These are phyloP conservation scores for Monascus ruber DNA, from an alignment of 2,329 filamentous ascomycete genomes.

Conservation along the genomic window DNA sequence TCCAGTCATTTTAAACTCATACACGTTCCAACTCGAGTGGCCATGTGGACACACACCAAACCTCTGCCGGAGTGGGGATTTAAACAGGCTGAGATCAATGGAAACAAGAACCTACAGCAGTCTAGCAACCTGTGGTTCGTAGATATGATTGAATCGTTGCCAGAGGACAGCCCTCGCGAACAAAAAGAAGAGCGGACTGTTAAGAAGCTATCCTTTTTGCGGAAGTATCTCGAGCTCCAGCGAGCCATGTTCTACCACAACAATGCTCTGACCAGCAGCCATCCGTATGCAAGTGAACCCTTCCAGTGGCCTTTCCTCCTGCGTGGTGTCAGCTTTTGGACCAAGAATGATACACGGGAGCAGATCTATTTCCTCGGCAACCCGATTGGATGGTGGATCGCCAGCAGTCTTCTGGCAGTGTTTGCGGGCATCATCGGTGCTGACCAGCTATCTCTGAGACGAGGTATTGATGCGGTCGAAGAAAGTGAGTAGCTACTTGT, in stretches of 20 bases:
- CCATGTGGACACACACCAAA: constrained; percentile 96
- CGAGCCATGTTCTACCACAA: constrained; percentile 99
- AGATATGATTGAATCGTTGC: constrained; percentile 76
- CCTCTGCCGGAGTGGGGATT: constrained; percentile 95
- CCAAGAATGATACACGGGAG: constrained; percentile 82
- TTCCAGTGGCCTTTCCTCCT: constrained; percentile 98
- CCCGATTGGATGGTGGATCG: constrained; percentile 93
- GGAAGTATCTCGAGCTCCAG: constrained; percentile 93
- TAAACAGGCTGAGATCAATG: constrained; percentile 98
- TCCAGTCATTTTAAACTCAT: constrained; percentile 92
- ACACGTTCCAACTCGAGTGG: constrained; percentile 87
- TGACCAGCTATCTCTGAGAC: constrained; percentile 84
- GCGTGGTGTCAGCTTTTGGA: constrained; percentile 98
- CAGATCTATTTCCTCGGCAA: constrained; percentile 99
- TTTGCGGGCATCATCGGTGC: constrained; percentile 85
- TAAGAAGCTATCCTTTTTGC: constrained; percentile 76
- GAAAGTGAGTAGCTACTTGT: constrained; percentile 57
- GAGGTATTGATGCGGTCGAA: constrained; percentile 86
- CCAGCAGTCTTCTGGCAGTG: constrained; percentile 82
- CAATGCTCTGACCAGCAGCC: constrained; percentile 91
- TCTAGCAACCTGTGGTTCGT: constrained; percentile 91
- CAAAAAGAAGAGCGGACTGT: constrained; percentile 65
- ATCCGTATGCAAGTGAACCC: constrained; percentile 88
- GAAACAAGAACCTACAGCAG: constrained; percentile 87
- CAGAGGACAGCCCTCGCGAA: constrained; percentile 59